Evolutionary conservation across 2,329 filamentous ascomycete species (phyloP), one percentile per base, ranked within the genome.

Genomic region (Aspergillus pseudoviridinutans): DNA sequence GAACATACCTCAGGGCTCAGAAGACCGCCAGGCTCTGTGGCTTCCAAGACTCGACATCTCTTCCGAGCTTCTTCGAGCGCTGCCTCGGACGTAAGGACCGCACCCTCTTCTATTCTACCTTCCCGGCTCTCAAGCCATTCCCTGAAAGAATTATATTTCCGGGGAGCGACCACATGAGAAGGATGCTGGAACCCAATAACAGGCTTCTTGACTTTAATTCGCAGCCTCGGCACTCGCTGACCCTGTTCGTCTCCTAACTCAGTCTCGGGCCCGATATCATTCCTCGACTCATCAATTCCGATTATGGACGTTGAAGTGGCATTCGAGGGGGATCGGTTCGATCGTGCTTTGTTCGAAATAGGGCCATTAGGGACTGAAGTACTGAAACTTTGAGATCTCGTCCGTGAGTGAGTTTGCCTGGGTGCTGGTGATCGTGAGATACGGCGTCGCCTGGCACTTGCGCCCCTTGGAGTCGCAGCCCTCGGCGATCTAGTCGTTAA

Each of bases 1-100:
- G 87, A 87, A 69, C 90, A 93, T 58, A 82, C 81, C 58, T 86
- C 85, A 54, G 82, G 78, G 52, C 88, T 91, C 28, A 97, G 80
- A 3, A 92, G 71, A 2, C 91, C 91, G 17, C 92, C 92, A 4
- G 87, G 84, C 66, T 90, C 81, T 3, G 86, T 85, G 61, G 91
- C 92, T 50, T 86, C 78, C 63, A 92, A 85, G 28, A 96, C 85
- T 32, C 85, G 84, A 56, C 85, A 64, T 20, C 94, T 84, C n/a
- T 86, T 76, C 17, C 76, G 76, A 1, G 91, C 92, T 73, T 97
- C 92, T 54, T 82, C 81, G 49, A 77, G 71, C 1, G 87, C 87
- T 67, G 84, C 80, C 54, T 88, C 84, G 10, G 85, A 79, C 1
- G 86, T 87, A 46, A 73, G 55, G 14, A 74, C 61, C 29, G 77